Conservation (phyloP, 768 basidiomycete genomes). For the Russula lepida region DNA sequence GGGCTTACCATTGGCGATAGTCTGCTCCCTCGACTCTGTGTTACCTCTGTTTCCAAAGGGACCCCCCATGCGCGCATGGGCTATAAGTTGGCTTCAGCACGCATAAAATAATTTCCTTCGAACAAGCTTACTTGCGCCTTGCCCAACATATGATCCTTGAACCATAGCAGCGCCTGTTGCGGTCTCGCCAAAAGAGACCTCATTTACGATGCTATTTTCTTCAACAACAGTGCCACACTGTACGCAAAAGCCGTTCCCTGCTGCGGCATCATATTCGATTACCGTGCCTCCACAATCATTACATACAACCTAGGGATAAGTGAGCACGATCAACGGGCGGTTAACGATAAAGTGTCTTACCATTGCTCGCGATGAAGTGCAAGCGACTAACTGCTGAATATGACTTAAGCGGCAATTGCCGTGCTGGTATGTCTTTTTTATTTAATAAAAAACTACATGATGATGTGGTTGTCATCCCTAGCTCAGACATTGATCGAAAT, state of each 20-base stretch:
- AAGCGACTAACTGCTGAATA: neutral
- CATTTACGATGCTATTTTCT: conserved; percentile 89
- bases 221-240: conserved; percentile 86
- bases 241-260: conserved; percentile 79
- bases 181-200: conserved; percentile 93
- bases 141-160: conserved; percentile 85
- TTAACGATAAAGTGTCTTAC: neutral
- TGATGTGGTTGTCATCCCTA: neutral
- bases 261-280: conserved; percentile 78
- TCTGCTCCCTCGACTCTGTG: conserved; percentile 82
- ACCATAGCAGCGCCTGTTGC: conserved; percentile 90
- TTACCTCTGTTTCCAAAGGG: conserved; percentile 74
- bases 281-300: conserved; percentile 75
- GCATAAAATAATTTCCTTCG: neutral
- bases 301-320: conserved; percentile 41
- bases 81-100: conserved; percentile 32
- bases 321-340: neutral
- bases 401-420: conserved; percentile 1
- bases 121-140: conserved; percentile 71
- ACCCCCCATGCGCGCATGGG: conserved; percentile 74
- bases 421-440: no score
- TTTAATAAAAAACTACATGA: neutral
- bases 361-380: neutral
- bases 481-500: neutral
- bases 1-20: conserved; percentile 74